These are phyloP conservation scores for Nicotiana benthamiana DNA, from an alignment of 257 asterid species.

Conservation along the genomic window DNA sequence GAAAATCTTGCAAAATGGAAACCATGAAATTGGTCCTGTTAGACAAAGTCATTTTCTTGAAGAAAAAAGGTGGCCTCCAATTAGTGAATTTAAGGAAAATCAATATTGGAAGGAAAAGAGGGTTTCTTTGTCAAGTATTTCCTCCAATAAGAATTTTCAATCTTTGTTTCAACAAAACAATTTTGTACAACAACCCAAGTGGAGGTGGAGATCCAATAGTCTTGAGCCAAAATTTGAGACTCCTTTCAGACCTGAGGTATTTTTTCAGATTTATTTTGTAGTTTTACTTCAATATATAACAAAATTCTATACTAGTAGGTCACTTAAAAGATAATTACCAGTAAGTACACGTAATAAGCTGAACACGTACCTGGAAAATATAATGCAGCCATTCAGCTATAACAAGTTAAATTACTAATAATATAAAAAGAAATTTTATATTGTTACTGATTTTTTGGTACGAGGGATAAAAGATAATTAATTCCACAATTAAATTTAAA, in stretches of 20 bases:
- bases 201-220: conserved; percentile 14
- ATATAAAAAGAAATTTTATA: no score
- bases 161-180: conserved; percentile 11
- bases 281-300: no score
- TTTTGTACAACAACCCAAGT: background rate
- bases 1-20: background rate
- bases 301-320: no score
- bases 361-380: no score
- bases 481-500: no score
- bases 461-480: no score
- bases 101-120: conserved; percentile 24
- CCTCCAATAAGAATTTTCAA: conserved; percentile 12
- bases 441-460: no score
- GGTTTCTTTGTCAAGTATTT: conserved; percentile 12
- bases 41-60: conserved; percentile 42
- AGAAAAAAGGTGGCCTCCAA: conserved; percentile 61
- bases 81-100: conserved; percentile 21
- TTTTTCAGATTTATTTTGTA: no score
- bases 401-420: no score
- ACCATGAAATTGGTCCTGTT: conserved; percentile 18
- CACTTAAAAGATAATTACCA: no score
- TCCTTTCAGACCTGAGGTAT: conserved; percentile 33
- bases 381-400: no score
- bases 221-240: conserved; percentile 18
- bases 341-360: no score